These are phyloP conservation scores for Fusarium fujikuroi DNA, from an alignment of 2,329 filamentous ascomycete genomes.

Conservation along the genomic window DNA sequence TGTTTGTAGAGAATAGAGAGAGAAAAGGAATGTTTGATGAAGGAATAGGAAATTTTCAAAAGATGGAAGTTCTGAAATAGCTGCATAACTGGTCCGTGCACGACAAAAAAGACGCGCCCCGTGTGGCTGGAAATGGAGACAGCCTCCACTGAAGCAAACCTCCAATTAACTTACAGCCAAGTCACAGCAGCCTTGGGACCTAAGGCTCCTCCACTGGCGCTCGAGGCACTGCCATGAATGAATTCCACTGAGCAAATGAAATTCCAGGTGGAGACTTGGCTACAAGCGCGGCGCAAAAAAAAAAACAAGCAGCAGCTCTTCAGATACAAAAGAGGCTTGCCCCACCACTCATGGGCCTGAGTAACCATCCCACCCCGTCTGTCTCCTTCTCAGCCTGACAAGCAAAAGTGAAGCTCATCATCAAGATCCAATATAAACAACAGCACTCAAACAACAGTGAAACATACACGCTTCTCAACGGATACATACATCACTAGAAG, in stretches of 20 bases:
- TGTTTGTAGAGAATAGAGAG: constrained; percentile 2
- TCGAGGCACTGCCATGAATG: not conserved
- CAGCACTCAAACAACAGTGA: constrained; percentile 7
- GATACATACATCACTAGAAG: not conserved
- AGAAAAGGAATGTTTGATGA: constrained; percentile 35
- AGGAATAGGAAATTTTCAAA: constrained; percentile 35
- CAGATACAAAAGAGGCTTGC: constrained; percentile 47
- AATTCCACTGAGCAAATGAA: constrained; percentile 16
- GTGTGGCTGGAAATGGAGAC: constrained; percentile 22
- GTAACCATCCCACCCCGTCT: constrained; percentile 43
- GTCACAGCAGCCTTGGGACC: constrained; percentile 1
- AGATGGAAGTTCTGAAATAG: constrained; percentile 43
- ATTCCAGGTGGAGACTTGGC: constrained; percentile 23
- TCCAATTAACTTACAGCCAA: not conserved
- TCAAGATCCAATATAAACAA: constrained; percentile 16
- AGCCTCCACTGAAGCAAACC: not conserved
- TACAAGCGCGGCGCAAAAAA: constrained; percentile 27
- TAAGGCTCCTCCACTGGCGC: constrained; percentile 18
- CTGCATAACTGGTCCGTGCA: constrained; percentile 38
- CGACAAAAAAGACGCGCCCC: constrained; percentile 16
- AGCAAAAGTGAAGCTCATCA: constrained; percentile 16
- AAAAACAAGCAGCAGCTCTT: constrained; percentile 17
- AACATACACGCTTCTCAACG: constrained; percentile 4
- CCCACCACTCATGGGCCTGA: constrained; percentile 45
- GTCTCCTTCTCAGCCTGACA: constrained; percentile 29